Evolutionary conservation across 495 filamentous ascomycete species (phyloP).

Genomic region (Talaromyces adpressus): DNA sequence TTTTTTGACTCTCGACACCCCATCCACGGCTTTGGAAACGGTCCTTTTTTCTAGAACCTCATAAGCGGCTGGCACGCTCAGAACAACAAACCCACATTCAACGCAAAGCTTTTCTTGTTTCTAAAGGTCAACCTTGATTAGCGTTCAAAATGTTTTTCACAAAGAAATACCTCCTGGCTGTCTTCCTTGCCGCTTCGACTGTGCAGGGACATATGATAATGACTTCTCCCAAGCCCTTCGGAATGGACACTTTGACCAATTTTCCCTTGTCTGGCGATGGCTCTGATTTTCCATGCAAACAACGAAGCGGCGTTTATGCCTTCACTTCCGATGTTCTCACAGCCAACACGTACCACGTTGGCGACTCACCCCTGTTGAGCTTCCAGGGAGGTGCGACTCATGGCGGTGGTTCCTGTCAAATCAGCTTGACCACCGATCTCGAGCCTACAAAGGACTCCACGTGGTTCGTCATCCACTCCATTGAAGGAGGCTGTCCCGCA

Average conservation of each 20-base stretch:
- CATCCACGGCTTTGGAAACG: neutral
- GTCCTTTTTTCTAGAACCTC: neutral
- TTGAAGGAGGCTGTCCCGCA: conserved; percentile 71
- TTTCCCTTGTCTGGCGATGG: conserved; percentile 54
- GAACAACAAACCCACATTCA: neutral
- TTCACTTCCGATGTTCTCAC: neutral
- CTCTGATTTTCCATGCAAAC: conserved; percentile 75
- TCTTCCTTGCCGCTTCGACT: conserved; percentile 42
- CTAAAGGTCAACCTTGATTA: neutral
- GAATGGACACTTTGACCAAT: conserved; percentile 42
- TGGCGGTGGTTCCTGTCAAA: conserved; percentile 84
- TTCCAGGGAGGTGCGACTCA: conserved; percentile 57
- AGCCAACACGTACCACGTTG: conserved; percentile 26
- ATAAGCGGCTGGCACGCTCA: neutral
- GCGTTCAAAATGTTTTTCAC: neutral
- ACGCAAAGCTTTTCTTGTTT: neutral
- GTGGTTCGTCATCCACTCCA: conserved; percentile 79
- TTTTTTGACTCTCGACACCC: neutral
- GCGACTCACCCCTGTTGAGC: conserved; percentile 19
- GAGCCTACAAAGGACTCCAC: conserved; percentile 40
- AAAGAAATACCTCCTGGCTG: conserved; percentile 14
- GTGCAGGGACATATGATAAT: conserved; percentile 64
- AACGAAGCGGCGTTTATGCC: conserved; percentile 17
- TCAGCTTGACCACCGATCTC: conserved; percentile 71
- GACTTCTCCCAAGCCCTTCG: conserved; percentile 60